phyloP scores from a whole-genome alignment of 2,329 filamentous ascomycete species.

The Fusarium azukiicola region DNA sequence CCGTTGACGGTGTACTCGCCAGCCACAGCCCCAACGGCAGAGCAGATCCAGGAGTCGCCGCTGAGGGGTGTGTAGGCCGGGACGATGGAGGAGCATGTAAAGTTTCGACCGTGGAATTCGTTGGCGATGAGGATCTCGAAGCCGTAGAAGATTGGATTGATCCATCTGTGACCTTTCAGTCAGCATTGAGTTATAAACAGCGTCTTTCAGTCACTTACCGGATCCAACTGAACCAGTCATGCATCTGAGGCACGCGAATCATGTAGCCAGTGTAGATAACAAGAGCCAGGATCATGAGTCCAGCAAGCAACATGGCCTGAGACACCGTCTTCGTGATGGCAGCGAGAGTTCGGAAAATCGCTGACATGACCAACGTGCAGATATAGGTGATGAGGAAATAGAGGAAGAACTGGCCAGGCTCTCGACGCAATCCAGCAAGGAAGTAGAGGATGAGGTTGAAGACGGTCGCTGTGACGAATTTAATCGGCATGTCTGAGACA shows the following conservation, averaged over 20 bases:
- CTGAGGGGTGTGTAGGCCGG: constrained; percentile 59
- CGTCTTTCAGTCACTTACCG: background rate
- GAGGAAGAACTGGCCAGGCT: constrained; percentile 4
- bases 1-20: constrained; percentile 75
- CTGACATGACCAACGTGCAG: constrained; percentile 4
- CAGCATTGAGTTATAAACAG: background rate
- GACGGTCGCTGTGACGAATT: background rate
- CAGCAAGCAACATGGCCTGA: constrained; percentile 3
- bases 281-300: background rate
- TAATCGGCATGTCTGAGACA: constrained; percentile 2
- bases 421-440: background rate
- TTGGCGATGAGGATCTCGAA: constrained; percentile 42
- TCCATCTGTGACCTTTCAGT: constrained; percentile 59
- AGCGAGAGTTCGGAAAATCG: background rate
- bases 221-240: constrained; percentile 8
- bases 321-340: constrained; percentile 1
- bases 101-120: constrained; percentile 36
- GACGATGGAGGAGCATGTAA: constrained; percentile 65
- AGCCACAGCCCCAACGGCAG: background rate
- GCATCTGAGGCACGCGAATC: background rate
- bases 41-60: background rate
- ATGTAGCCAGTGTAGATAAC: background rate
- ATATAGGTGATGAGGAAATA: background rate
- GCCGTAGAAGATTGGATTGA: constrained; percentile 81
- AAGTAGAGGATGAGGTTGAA: background rate